Conservation (phyloP, 164 flowering plant species). For the Cinnamomum chago region DNA sequence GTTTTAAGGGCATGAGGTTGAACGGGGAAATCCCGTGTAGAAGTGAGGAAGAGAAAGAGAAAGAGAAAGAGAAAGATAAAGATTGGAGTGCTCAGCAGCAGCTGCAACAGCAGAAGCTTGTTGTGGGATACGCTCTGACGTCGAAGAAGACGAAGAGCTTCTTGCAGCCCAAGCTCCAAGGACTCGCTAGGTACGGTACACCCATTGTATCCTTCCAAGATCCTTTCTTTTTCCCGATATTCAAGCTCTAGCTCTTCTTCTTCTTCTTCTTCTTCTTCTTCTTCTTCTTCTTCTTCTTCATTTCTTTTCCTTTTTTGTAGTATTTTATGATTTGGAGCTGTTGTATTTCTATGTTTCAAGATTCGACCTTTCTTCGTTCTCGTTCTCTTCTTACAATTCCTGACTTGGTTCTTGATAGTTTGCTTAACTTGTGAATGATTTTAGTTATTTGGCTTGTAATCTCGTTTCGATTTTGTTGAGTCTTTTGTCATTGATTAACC, state of each 20-base stretch:
- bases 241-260: not conserved
- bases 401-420: no score
- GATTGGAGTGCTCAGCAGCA: not conserved
- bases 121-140: conserved; percentile 68
- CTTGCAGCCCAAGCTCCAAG: conserved; percentile 55
- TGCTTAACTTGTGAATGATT: no score
- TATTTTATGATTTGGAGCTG: no score
- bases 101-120: conserved; percentile 30
- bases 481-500: no score
- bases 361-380: not conserved
- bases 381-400: no score
- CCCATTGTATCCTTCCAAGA: not conserved
- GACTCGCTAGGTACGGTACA: conserved; percentile 54
- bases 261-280: not conserved
- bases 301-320: no score
- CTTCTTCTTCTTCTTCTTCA: not conserved
- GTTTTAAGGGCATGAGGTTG: conserved; percentile 34
- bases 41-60: conserved; percentile 24
- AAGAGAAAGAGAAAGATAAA: conserved; percentile 12
- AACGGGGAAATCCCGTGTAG: conserved; percentile 28
- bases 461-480: no score
- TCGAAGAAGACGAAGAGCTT: conserved; percentile 70
- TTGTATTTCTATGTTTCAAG: no score
- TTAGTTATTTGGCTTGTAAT: no score
- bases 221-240: no score